These are phyloP conservation scores for Botrytis fragariae DNA, from an alignment of 2,329 filamentous ascomycete genomes.

Conservation along the genomic window DNA sequence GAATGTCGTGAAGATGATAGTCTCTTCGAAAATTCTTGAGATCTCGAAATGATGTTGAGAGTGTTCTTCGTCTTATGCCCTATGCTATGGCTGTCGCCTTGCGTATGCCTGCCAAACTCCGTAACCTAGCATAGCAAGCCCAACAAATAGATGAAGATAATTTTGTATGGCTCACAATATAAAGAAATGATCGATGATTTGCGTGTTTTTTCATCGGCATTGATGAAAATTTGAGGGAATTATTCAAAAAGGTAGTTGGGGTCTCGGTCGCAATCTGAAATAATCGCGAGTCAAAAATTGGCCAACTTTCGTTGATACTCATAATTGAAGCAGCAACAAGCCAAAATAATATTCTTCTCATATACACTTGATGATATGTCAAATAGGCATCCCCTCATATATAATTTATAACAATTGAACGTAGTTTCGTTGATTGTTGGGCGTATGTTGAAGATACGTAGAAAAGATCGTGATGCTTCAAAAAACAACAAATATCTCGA, in stretches of 20 bases:
- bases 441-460: background rate
- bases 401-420: background rate
- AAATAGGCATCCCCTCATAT: slow-evolving; percentile 9
- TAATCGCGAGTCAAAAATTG: slow-evolving; percentile 16
- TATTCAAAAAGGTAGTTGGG: background rate
- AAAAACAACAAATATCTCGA: background rate
- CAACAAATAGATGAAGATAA: background rate
- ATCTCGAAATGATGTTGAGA: background rate
- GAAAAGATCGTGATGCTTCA: slow-evolving; percentile 19
- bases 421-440: background rate
- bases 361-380: slow-evolving; percentile 14
- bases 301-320: background rate
- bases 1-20: background rate
- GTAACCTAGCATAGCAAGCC: background rate
- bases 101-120: background rate
- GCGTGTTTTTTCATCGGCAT: background rate
- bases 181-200: background rate
- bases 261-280: slow-evolving; percentile 15
- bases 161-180: background rate
- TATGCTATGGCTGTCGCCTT: background rate
- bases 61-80: background rate
- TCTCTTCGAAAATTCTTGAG: background rate
- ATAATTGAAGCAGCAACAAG: background rate
- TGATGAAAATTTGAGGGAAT: background rate
- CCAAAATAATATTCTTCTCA: background rate